Percentiles rank a stretch among this genome's conserved stretches.
phyloP scores from a whole-genome alignment of 148 eudicot genomes.

The Silene uniflora region DNA sequence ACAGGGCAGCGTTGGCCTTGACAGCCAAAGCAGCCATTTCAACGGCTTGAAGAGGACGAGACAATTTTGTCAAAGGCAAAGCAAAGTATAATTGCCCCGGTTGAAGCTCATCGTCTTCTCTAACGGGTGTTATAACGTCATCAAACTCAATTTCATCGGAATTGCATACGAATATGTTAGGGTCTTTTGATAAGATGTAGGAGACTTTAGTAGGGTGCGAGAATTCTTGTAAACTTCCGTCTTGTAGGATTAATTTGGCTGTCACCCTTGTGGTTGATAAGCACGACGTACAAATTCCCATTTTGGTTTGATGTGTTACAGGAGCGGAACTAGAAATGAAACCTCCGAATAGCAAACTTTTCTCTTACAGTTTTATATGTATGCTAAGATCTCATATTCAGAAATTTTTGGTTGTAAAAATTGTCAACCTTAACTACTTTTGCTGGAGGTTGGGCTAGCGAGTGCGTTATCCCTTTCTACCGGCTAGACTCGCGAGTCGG shows the following conservation, averaged over 20 bases:
- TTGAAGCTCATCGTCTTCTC: constrained; percentile 22
- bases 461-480: no score
- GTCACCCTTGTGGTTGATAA: background rate
- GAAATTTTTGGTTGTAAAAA: no score
- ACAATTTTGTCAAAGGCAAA: constrained; percentile 8
- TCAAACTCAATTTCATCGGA: constrained; percentile 21
- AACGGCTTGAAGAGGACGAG: no score
- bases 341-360: no score
- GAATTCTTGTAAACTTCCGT: background rate
- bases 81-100: constrained; percentile 26
- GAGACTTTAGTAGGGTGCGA: background rate
- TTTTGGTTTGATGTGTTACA: background rate
- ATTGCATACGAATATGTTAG: constrained; percentile 16
- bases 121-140: background rate
- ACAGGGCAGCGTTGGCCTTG: no score
- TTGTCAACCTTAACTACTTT: no score
- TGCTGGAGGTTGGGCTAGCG: no score
- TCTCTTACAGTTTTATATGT: no score
- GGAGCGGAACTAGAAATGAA: no score
- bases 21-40: no score
- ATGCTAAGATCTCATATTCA: no score
- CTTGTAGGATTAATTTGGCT: background rate
- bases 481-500: no score
- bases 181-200: background rate
- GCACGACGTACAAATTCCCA: background rate